Evolutionary conservation across 768 basidiomycete species (phyloP), one percentile per base, ranked within the genome.

Genomic region (Pisolithus albus): DNA sequence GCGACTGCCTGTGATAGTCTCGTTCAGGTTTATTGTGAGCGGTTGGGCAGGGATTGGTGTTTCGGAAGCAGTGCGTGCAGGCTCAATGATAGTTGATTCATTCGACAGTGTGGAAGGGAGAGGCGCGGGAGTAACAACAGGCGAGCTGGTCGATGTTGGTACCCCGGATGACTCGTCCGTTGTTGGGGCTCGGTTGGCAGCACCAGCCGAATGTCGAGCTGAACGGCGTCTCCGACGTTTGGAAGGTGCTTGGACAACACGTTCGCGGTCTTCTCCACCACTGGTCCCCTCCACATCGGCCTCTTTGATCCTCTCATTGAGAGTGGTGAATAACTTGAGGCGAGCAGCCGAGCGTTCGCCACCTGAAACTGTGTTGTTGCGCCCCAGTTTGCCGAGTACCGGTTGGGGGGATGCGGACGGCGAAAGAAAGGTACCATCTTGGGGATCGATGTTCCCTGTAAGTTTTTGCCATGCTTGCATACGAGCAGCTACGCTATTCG

Each of bases 401-500:
- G 80, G 77, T 15, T 81, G 78, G 40, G 67, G 65, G 4, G 81
- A 81, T 10, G 66, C 58, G 2, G 71, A 63, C 13, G 78, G 72
- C 9, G 85, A 80, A 21, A 80, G 75, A 43, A 79, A 70, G 1
- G 68, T 59, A 11, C 71, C 72, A 52, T 86, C 84, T 55, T 81
- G 79, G 5, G 75, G 71, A 55, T 88, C 86, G 10, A 32, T 18
- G 42, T 53, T 51, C 45, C 88, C 87, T 1, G 86, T 92, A 50
- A 96, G 73, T 64, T 92, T 93, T 52, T 69, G 82, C 80, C 95
- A 81, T 4, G 92, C 92, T 61, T 85, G 79, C 47, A 83, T 79
- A 48, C 86, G 78, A 19, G 86, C 88, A n/a, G 88, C 76, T 10
- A 82, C 89, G 61, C 92, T 94, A 64, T 94, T 93, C 2, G 93